Base-by-base conservation (phyloP, 306 rosid species). In the Rosa rugosa region DNA sequence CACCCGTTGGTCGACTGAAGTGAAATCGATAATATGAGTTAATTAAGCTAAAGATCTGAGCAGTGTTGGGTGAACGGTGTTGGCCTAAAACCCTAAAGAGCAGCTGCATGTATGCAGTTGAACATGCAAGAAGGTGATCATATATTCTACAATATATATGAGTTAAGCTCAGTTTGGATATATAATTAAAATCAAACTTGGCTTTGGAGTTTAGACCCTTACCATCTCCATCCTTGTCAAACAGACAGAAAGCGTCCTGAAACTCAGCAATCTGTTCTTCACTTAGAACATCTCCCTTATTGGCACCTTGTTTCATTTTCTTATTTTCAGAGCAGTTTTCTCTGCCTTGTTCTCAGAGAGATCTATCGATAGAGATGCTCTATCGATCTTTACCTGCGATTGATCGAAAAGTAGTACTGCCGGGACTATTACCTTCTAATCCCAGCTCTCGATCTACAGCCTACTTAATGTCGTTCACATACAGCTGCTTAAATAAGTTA, bases 151-250 rank as follows among this genome's bases (percentile, higher is more conserved):
- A 23, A 11, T 25, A 59, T 23, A 22, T 57, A 10, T 22, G 65
- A 59, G 16, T 5, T 18, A 0, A 4, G 6, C 34, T 23, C 14
- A 27, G 40, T 62, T 62, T 27, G 67, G 3, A 60, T 27, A 60
- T 10, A 60, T 31, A 63, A 12, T 5, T 11, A 63, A 60, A 63
- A 42, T 63, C 44, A 63, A 31, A 31, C 4, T 31, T 14, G 5
- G n/a, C 3, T 63, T 31, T 17, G 2, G 14, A 16, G 3, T 64
- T 36, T 34, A 38, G 13, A 72, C 20, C 20, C 79, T 1, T 83
- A 89, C 94, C 92, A 85, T 91, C 94, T 77, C 91, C 89, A 79
- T 91, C 90, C 79, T 69, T 89, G 80, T 91, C 97, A 18, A 91
- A 68, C 38, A 89, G 87, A 70, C 86, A 84, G 54, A 91, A 89